Percentiles rank a stretch among this genome's conserved stretches.
Conservation (phyloP, 1,139 yeast genomes). For the Pichia sp. region DNA sequence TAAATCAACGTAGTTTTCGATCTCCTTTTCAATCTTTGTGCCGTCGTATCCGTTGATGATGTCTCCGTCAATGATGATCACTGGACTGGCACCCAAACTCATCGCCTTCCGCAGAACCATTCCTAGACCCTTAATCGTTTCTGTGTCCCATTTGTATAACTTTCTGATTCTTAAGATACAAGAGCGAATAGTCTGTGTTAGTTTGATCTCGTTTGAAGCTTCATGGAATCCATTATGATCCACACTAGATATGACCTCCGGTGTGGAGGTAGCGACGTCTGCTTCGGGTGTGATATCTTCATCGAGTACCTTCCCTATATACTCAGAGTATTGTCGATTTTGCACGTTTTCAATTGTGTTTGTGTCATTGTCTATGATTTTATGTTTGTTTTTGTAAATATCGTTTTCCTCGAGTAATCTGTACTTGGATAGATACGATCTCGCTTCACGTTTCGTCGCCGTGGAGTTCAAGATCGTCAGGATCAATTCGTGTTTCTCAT, state of each 20-base stretch:
- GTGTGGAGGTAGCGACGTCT: too few relatives aligned
- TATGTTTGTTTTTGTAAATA: conserved; percentile 25
- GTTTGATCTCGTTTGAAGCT: conserved; percentile 33
- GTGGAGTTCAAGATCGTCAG: conserved; percentile 69
- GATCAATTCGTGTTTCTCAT: conserved; percentile 50
- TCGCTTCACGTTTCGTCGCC: conserved; percentile 75
- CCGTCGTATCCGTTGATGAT: conserved; percentile 7
- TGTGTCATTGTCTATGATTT: conserved; percentile 13
- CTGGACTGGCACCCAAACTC: conserved; percentile 40
- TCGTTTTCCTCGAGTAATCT: conserved; percentile 38
- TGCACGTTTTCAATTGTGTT: not conserved
- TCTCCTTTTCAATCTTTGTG: conserved; percentile 12
- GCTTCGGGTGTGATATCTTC: too few relatives aligned
- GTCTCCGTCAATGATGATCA: conserved; percentile 34
- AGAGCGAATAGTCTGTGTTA: conserved; percentile 48
- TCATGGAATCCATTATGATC: not conserved
- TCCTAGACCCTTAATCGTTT: conserved; percentile 33
- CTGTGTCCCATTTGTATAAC: conserved; percentile 30
- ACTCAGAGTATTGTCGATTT: conserved; percentile 13
- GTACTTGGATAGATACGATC: conserved; percentile 62
- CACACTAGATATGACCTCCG: too few relatives aligned
- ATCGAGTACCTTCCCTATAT: conserved; percentile 17
- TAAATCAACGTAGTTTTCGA: conserved; percentile 8
- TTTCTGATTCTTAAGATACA: conserved; percentile 50
- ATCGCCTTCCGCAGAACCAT: conserved; percentile 37